These are phyloP conservation scores for Amoebophrya sp. DNA, from an alignment of 169 alveolate genomes.

Conservation along the genomic window DNA sequence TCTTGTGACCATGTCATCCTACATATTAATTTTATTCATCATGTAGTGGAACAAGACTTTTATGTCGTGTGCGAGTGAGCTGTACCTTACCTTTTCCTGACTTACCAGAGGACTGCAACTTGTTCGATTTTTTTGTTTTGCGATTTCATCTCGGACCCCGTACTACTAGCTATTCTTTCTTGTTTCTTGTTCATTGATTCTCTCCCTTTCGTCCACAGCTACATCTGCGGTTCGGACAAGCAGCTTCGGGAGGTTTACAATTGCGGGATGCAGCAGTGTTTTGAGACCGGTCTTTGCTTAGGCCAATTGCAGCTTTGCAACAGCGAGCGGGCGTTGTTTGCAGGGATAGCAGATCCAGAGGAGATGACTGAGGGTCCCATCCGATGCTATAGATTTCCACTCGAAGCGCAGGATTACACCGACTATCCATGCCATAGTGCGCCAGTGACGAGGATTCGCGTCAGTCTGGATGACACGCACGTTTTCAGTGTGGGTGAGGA, in stretches of 20 bases:
- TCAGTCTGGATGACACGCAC: constrained; percentile 65
- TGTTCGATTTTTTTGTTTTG: too few species aligned
- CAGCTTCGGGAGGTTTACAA: background rate
- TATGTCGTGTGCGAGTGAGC: too few species aligned
- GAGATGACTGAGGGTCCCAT: background rate
- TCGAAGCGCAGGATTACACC: background rate
- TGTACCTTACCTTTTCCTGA: too few species aligned
- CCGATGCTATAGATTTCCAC: background rate
- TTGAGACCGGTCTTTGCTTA: background rate
- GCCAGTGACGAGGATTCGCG: constrained; percentile 62
- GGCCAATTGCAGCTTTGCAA: background rate
- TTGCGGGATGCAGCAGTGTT: background rate
- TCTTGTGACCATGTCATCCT: too few species aligned
- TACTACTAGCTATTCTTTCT: too few species aligned
- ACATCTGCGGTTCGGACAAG: background rate
- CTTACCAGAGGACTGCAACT: too few species aligned
- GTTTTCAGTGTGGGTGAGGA: constrained; percentile 72
- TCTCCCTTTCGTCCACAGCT: background rate
- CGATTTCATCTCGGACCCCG: too few species aligned
- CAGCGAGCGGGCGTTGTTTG: background rate
- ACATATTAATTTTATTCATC: too few species aligned
- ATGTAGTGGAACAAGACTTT: too few species aligned
- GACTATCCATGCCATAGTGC: background rate
- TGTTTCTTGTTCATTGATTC: background rate
- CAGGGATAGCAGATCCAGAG: too few species aligned